Evolutionary conservation across 768 basidiomycete genomes (phyloP), one percentile per base, ranked within the genome.

Genomic region (Calvatia gigantea): DNA sequence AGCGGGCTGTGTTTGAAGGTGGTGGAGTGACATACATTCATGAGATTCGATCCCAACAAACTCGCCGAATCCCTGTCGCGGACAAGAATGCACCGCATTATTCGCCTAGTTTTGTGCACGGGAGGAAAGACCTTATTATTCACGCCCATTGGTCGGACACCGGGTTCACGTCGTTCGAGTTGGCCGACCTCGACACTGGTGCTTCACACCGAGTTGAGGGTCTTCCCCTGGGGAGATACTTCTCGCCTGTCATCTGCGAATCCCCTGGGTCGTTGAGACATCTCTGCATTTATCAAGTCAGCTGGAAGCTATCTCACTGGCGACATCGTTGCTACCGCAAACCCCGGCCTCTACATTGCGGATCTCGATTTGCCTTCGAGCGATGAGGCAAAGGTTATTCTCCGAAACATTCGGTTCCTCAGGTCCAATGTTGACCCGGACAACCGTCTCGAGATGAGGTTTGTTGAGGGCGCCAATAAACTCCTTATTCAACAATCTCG

Each of bases 121-220:
- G 76, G 19, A 64, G 71, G 2, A 68, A 72, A 19, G 69, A 83
- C 53, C 65, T 87, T 21, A 67, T 88, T 9, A 64, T 90, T 14
- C 87, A 88, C 48, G 78, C 80, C 3, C 80, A 84, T 11, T 89
- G 87, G 87, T 87, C 86, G 0, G 78, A 88, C 62, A 69, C 70
- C 6, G 64, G 74, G 53, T 87, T 87, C 64, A 81, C 85, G 2
- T 73, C 79, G 2, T 80, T 90, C 61, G 87, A 90, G 69, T 60
- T 90, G 28, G 81, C 85, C 7, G 74, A 87, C 62, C 48, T 86
- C 5, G 61, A 63, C 6, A 69, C 74, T 1, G 75, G 71, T 3
- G 62, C 64, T 6, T 76, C 75, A 0, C 75, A 78, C 63, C 78
- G 83, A 50, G 56, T 89, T 33, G 68, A 66, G 5, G 85, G 83